Conservation (phyloP, 805 yeast genomes). For the Teunomyces barrocoloradensis region DNA sequence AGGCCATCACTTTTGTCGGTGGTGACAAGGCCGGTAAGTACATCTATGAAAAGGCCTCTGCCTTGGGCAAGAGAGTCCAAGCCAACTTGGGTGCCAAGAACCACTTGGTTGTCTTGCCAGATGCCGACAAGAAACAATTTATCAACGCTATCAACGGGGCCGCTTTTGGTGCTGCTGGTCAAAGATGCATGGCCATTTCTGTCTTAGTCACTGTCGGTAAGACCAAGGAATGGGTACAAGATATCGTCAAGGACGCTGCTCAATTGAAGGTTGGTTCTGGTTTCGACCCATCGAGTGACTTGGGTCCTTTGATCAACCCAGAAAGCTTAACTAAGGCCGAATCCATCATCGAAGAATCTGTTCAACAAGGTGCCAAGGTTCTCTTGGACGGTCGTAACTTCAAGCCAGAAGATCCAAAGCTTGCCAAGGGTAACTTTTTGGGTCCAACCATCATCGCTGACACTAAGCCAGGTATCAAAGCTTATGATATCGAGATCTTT, state of each 20-base stretch:
- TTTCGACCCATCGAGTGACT: conserved; percentile 56
- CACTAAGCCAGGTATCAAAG: conserved; percentile 66
- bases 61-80: conserved; percentile 72
- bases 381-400: conserved; percentile 62
- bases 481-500: conserved; percentile 72
- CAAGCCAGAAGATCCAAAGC: conserved; percentile 36
- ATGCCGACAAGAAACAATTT: conserved; percentile 63
- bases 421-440: conserved; percentile 60
- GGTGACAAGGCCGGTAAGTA: conserved; percentile 77
- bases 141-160: conserved; percentile 69
- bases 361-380: conserved; percentile 59
- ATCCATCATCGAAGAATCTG: conserved; percentile 54
- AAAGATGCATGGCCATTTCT: conserved; percentile 78
- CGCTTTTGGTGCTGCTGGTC: conserved; percentile 84
- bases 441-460: conserved; percentile 66
- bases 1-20: conserved; percentile 77
- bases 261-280: conserved; percentile 62
- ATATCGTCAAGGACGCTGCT: conserved; percentile 56
- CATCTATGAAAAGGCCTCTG: conserved; percentile 62
- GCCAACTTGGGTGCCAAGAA: conserved; percentile 79
- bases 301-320: conserved; percentile 74
- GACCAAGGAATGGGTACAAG: conserved; percentile 60
- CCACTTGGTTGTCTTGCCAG: conserved; percentile 71
- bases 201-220: conserved; percentile 71
- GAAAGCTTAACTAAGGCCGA: conserved; percentile 52